Evolutionary conservation across 768 basidiomycete species (phyloP).

Genomic region (Tricholoma flavovirens): DNA sequence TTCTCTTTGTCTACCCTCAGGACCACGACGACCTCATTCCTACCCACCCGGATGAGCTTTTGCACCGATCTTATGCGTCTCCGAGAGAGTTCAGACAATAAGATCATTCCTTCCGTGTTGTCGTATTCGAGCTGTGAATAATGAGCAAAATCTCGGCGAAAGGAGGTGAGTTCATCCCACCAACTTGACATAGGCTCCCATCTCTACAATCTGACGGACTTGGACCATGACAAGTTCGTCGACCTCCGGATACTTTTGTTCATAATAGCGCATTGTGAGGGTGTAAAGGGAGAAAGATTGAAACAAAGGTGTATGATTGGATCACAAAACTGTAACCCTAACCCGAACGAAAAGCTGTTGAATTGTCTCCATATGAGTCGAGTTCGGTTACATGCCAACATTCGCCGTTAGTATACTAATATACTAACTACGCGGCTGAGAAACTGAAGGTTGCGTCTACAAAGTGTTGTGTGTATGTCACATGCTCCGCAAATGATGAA

Average conservation of each 20-base stretch:
- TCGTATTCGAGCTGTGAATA: conserved; percentile 86
- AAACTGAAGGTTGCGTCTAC: too few species aligned
- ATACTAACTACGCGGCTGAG: too few species aligned
- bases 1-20: conserved; percentile 99
- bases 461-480: too few species aligned
- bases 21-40: conserved; percentile 98
- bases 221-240: conserved; percentile 99
- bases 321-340: background rate
- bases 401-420: too few species aligned
- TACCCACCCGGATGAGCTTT: conserved; percentile 94
- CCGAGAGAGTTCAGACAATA: conserved; percentile 95
- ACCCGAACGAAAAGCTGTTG: background rate
- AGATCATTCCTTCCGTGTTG: conserved; percentile 99
- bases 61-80: conserved; percentile 96
- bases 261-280: conserved; percentile 78
- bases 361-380: too few species aligned
- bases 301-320: background rate
- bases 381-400: too few species aligned
- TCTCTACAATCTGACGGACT: conserved; percentile 97
- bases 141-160: background rate
- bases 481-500: too few species aligned
- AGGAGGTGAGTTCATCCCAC: conserved; percentile 43
- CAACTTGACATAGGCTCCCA: conserved; percentile 99
- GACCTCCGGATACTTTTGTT: conserved; percentile 90
- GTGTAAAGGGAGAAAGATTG: background rate